Percentiles rank a stretch among this genome's conserved stretches.
phyloP scores from a whole-genome alignment of 148 eudicot genomes.

The Vaccinium vitisidaea region DNA sequence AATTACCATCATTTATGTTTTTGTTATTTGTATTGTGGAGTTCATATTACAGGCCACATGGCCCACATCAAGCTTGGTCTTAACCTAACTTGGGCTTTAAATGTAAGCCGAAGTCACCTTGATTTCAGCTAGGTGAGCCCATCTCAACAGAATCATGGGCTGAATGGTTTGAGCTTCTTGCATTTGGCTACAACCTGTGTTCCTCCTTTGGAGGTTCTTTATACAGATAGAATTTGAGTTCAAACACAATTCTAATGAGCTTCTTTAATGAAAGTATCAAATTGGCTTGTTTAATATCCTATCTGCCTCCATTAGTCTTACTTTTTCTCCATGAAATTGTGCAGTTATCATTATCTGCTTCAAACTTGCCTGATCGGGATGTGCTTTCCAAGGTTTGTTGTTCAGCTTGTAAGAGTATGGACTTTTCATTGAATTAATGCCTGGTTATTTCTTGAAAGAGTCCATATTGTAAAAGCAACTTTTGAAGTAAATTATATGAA shows the following conservation, averaged over 20 bases:
- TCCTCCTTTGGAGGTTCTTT: background rate
- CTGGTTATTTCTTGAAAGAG: background rate
- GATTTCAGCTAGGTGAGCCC: background rate
- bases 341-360: constrained; percentile 88
- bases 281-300: constrained; percentile 11
- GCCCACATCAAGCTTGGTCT: background rate
- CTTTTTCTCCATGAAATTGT: constrained; percentile 11
- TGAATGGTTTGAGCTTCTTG: background rate
- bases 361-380: constrained; percentile 75
- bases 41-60: background rate
- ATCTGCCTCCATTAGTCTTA: background rate
- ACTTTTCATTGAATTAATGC: constrained; percentile 9
- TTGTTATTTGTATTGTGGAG: background rate
- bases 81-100: background rate
- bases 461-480: background rate
- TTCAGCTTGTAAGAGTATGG: constrained; percentile 11
- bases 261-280: background rate
- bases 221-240: background rate
- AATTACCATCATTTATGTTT: background rate
- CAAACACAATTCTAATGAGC: background rate
- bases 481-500: background rate
- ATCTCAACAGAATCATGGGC: constrained; percentile 1
- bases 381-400: constrained; percentile 86
- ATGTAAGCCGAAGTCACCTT: background rate
- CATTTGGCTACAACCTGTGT: background rate